These are phyloP conservation scores for Paramyrothecium sp. DNA, from an alignment of 2,329 filamentous ascomycete genomes.

Conservation along the genomic window DNA sequence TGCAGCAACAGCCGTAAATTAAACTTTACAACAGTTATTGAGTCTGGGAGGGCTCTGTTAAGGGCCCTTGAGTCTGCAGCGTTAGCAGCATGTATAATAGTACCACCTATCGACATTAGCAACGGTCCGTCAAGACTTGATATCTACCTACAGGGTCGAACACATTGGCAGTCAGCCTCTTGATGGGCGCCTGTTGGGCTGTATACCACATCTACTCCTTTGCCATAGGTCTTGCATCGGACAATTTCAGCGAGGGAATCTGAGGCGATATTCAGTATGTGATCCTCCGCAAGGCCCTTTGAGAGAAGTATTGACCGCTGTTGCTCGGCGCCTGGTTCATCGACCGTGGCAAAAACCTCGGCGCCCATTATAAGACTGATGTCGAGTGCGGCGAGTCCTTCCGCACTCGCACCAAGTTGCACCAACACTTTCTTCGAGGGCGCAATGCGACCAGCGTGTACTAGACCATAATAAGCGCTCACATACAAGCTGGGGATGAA, in stretches of 20 bases:
- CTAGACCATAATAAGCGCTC: conserved; percentile 42
- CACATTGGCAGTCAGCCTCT: conserved; percentile 29
- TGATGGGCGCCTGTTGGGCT: conserved; percentile 39
- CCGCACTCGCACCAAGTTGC: conserved; percentile 39
- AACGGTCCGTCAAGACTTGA: not conserved
- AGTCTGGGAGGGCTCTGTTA: conserved; percentile 21
- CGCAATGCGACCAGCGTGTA: conserved; percentile 24
- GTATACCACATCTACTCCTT: conserved; percentile 42
- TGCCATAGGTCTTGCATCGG: conserved; percentile 25
- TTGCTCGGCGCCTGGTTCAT: conserved; percentile 18
- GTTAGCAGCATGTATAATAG: conserved; percentile 7
- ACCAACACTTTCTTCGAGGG: conserved; percentile 36
- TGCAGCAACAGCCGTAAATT: conserved; percentile 29
- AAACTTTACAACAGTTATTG: conserved; percentile 24
- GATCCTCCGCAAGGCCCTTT: conserved; percentile 29
- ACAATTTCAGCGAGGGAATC: conserved; percentile 31
- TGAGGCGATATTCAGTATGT: conserved; percentile 36
- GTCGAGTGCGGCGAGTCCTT: conserved; percentile 42
- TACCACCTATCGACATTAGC: not conserved
- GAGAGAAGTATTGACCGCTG: conserved; percentile 36
- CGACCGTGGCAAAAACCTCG: conserved; percentile 41
- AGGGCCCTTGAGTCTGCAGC: not conserved
- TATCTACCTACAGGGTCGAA: conserved; percentile 30
- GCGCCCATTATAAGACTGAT: conserved; percentile 35
- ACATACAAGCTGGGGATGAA: conserved; percentile 36